Percentiles rank a stretch among this genome's conserved stretches.
These are phyloP conservation scores for Aspergillus campestris DNA, from an alignment of 495 filamentous ascomycete genomes.

Conservation along the genomic window DNA sequence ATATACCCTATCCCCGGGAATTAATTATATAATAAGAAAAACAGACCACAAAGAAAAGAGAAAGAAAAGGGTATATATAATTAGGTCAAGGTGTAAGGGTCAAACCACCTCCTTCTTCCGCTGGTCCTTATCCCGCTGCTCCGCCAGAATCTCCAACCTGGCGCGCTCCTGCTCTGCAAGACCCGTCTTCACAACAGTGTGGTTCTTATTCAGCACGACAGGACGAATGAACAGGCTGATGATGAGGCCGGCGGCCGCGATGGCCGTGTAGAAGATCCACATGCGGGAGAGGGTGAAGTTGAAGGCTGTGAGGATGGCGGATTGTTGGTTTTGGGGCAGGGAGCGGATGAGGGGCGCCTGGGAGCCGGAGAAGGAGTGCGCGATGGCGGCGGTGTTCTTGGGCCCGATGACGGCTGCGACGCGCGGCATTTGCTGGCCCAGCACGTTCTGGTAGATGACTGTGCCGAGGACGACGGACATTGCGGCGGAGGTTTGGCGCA, in stretches of 20 bases:
- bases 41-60: background rate
- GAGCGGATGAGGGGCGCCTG: constrained; percentile 46
- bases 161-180: constrained; percentile 43
- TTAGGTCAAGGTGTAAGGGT: background rate
- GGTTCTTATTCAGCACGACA: constrained; percentile 48
- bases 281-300: constrained; percentile 51
- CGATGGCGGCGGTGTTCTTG: constrained; percentile 22
- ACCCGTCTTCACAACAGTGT: constrained; percentile 55
- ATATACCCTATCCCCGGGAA: background rate
- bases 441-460: constrained; percentile 50
- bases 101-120: constrained; percentile 23
- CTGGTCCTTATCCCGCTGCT: constrained; percentile 15
- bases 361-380: constrained; percentile 46
- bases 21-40: background rate
- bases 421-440: constrained; percentile 31
- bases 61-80: background rate
- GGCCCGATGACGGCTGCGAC: constrained; percentile 31
- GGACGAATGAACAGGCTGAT: constrained; percentile 47
- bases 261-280: constrained; percentile 57
- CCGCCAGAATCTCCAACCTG: constrained; percentile 28
- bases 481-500: constrained; percentile 42
- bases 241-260: constrained; percentile 46
- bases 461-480: constrained; percentile 48
- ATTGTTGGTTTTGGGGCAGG: constrained; percentile 38
- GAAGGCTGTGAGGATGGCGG: constrained; percentile 45